Base-by-base conservation (phyloP, 805 yeast species). In the Metschnikowia shivogae region DNA sequence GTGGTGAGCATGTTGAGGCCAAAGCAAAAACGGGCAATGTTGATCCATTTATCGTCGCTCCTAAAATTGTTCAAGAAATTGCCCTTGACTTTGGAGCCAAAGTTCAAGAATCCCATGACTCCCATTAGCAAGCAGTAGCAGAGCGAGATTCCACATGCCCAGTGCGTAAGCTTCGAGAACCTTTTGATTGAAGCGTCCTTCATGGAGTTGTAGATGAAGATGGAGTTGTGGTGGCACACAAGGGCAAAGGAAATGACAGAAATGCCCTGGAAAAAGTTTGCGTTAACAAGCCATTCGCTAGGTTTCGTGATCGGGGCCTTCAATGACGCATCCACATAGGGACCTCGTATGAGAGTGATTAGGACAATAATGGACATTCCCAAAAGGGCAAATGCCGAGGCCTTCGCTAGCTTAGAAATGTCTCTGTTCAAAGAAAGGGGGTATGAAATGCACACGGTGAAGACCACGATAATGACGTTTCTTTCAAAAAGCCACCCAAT, bases 211-310 rank as follows among this genome's bases (percentile, higher is more conserved):
- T 83, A 90, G 36, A 90, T 92, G 58, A 90, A 85, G 26, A 92
- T 80, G 0, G 97, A 89, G 61, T 90, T 90, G 63, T 90, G 98
- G 60, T 90, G 98, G 60, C 98, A 90, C 3, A 90, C 97, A 53
- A 92, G 75, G 1, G 98, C 98, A 68, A 90, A 90, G 1, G 97
- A 89, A 28, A 90, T 88, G 40, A 90, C 96, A n/a, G 93, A 84
- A 24, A 90, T 81, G 2, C 97, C 96, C 63, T 90, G 96, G 60
- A 90, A 88, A 3, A 90, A 67, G 34, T 81, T 80, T 3, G 33
- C 8, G 50, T 83, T 83, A 40, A 88, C 59, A 4, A 87, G 68
- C 67, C 78, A 72, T 24, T 52, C 53, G 29, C 74, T 67, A 34
- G 65, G 42, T 10, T 62, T 46, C 0, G 79, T 58, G 13, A 84